Evolutionary conservation across 345 rosid genomes (phyloP), one percentile per base, ranked within the genome.

Genomic region (Populus ilicifolia): DNA sequence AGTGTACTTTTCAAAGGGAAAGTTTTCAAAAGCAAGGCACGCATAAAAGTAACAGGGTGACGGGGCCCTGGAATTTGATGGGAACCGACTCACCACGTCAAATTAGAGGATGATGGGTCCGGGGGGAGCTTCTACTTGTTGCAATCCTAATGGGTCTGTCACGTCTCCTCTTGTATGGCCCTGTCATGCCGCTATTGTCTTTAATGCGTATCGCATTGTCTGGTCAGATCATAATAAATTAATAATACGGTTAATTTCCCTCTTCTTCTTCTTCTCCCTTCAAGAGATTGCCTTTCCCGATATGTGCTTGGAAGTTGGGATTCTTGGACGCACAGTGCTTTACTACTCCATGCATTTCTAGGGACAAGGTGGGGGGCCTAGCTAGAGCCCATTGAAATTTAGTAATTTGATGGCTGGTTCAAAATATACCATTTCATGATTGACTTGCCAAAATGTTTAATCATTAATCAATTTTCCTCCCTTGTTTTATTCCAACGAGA

Each of bases 271-370:
- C 20, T 59, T 59, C 36, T 33, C 36, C 14, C 9, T 75, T 71
- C 48, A 67, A 56, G 77, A 63, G 67, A 59, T 41, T 79, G 71
- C 21, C 75, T 67, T 72, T 82, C 64, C 80, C 80, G 36, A 75
- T 50, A 68, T 48, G 74, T 79, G 61, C 74, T 38, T 39, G 65
- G 43, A 71, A 33, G 36, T 3, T 33, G 36, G 36, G 36, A 33
- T 33, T 33, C 36, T 66, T 27, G 59, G 65, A n/a, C 25, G 14
- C 66, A 36, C 30, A 66, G 27, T 48, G 54, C 54, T 16, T 48
- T 4, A 0, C 33, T 46, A 46, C 54, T 48, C 20, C 18, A 13
- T 48, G 20, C 54, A 50, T 18, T 16, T 50, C 56, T 5, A 18
- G 56, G 56, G 56, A 17, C 56, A 1, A 50, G 56, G 54, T n/a